Evolutionary conservation across 805 yeast genomes (phyloP), one percentile per base, ranked within the genome.

Genomic region (Lachancea kluyveri): DNA sequence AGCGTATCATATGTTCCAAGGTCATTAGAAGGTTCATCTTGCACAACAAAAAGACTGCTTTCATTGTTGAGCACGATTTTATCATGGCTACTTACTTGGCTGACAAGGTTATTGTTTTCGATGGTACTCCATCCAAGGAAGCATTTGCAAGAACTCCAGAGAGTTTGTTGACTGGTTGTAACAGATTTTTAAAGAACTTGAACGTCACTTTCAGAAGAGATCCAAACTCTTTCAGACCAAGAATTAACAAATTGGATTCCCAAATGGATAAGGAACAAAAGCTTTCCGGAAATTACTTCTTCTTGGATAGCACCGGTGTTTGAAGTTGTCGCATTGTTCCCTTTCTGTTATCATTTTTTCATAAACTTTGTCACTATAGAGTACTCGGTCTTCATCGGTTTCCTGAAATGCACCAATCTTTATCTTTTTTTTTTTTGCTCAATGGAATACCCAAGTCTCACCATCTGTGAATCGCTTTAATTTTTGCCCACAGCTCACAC

Each of bases 201-300:
- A 85, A 90, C 50, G 98, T 92, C 41, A 92, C 98, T 3, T 92
- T 92, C 70, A 85, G 99, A 78, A 86, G 99, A 71, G 99, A 92
- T 67, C 97, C 99, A 52, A 86, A 79, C 59, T 84, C 96, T 36
- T 92, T 76, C 74, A 82, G 99, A 68, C 99, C 99, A 54, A 84
- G 99, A 76, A 92, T 92, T 62, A 92, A 92, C 71, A 92, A 92
- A 67, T 68, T 85, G 57, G 97, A 84, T 56, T 88, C 97, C 33
- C 99, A 92, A 72, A 86, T 92, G 95, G 99, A 92, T 65, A 92
- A 82, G 67, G 97, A 92, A 68, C 99, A 92, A 66, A 92, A 92
- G 68, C 57, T 74, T 26, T 56, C 76, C 30, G 98, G 98, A 40
- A 88, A 90, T 71, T 92, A 82, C 69, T 92, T 92, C 79, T 92